Conservation (phyloP, 73 alveolate species). For the Paramecium sonneborni region DNA sequence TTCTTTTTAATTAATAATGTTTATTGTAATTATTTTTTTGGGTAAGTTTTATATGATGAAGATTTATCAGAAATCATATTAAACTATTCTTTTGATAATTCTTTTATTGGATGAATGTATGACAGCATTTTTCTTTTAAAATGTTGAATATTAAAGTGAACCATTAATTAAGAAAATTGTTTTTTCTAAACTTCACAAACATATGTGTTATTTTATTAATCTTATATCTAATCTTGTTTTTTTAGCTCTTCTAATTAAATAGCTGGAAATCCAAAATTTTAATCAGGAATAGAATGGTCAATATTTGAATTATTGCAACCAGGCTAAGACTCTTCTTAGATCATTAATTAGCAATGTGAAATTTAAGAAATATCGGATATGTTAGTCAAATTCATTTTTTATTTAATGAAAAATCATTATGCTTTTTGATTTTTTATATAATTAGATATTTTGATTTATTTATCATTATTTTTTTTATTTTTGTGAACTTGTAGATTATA, state of each 20-base stretch:
- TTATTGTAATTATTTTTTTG: neutral
- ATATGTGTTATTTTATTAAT: neutral
- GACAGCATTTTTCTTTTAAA: neutral
- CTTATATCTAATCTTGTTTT: neutral
- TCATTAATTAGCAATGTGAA: neutral
- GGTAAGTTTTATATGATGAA: neutral
- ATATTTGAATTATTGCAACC: neutral
- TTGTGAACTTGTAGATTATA: too few relatives aligned
- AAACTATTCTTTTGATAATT: neutral
- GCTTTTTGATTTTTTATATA: neutral
- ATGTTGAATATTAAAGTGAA: neutral
- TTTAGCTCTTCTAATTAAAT: neutral
- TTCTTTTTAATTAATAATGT: neutral
- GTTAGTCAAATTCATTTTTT: neutral
- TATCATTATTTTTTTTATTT: too few relatives aligned
- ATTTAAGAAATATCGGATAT: neutral
- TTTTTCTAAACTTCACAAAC: neutral
- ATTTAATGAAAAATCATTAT: neutral
- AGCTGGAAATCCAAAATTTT: neutral
- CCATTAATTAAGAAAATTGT: neutral
- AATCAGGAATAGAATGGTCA: neutral
- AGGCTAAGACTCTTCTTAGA: neutral
- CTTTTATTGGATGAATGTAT: neutral
- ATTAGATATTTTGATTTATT: neutral
- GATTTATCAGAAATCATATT: neutral